Conservation (phyloP, 257 asterid genomes). For the Solanum clarkiae region DNA sequence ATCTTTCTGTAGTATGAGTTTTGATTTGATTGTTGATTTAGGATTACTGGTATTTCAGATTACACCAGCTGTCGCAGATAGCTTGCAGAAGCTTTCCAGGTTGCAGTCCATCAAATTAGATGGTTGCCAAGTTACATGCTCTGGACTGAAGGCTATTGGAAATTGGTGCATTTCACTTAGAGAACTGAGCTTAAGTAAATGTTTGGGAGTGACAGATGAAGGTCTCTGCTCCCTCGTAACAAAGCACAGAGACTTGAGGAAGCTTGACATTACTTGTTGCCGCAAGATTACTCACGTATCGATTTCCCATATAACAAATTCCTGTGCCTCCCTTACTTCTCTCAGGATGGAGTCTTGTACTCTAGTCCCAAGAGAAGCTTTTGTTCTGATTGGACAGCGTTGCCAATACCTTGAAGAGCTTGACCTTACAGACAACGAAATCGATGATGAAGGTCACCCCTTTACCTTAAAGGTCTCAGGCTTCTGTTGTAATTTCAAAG, state of each 20-base stretch:
- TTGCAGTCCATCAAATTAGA: conserved; percentile 65
- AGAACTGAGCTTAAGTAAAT: conserved; percentile 75
- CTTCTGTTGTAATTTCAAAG: background rate
- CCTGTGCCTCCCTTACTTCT: conserved; percentile 58
- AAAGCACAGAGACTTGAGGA: conserved; percentile 51
- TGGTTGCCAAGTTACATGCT: conserved; percentile 71
- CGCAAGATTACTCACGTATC: conserved; percentile 58
- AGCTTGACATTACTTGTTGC: conserved; percentile 86
- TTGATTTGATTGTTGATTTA: background rate
- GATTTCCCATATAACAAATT: conserved; percentile 49
- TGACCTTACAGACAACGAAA: conserved; percentile 73
- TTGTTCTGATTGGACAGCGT: conserved; percentile 60
- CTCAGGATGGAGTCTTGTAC: conserved; percentile 87
- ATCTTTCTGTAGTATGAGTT: background rate
- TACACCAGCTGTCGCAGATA: conserved; percentile 61
- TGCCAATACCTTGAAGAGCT: conserved; percentile 77
- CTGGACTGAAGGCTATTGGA: conserved; percentile 76
- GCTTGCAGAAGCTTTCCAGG: conserved; percentile 59
- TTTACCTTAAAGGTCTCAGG: background rate
- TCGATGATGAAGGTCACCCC: conserved; percentile 70
- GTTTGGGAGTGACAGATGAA: conserved; percentile 76
- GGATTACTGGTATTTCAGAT: conserved; percentile 35
- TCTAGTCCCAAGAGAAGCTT: conserved; percentile 41
- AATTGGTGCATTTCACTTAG: conserved; percentile 50
- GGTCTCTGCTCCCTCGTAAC: conserved; percentile 65